Conservation (phyloP, 176 grass and related monocot genomes). For the Avena sativa region DNA sequence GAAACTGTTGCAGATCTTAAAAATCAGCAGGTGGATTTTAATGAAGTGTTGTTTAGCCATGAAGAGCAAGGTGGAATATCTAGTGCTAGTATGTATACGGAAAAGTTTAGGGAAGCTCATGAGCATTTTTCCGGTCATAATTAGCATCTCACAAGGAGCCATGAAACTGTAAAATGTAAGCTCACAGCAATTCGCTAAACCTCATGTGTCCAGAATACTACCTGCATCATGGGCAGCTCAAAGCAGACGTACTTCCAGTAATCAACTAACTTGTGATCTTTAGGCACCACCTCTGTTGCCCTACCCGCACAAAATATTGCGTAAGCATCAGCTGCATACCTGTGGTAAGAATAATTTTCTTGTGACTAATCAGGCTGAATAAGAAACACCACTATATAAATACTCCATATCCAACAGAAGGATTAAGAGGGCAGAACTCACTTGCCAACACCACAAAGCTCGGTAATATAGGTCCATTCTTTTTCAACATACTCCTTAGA, state of each 20-base stretch:
- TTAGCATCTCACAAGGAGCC: constrained; percentile 19
- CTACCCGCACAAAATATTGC: constrained; percentile 80
- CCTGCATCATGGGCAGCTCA: constrained; percentile 36
- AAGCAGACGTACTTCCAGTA: constrained; percentile 69
- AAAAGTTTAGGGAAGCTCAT: constrained; percentile 2
- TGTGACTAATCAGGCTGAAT: background rate
- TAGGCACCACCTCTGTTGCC: constrained; percentile 55
- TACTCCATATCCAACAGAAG: background rate
- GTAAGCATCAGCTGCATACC: constrained; percentile 90
- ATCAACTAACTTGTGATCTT: constrained; percentile 76
- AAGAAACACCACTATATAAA: constrained; percentile 3
- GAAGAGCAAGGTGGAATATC: background rate
- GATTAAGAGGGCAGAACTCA: constrained; percentile 36
- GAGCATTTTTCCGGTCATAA: background rate
- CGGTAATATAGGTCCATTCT: constrained; percentile 69
- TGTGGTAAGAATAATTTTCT: constrained; percentile 20
- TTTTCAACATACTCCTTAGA: constrained; percentile 48
- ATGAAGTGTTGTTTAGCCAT: background rate
- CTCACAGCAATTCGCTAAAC: background rate
- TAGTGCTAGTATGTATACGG: background rate
- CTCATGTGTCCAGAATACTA: constrained; percentile 3
- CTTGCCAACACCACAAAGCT: constrained; percentile 82
- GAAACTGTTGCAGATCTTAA: background rate
- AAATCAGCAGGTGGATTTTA: background rate
- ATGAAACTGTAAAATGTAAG: constrained; percentile 6